These are phyloP conservation scores for Macrolepiota albuminosa DNA, from an alignment of 768 basidiomycete genomes.

Conservation along the genomic window DNA sequence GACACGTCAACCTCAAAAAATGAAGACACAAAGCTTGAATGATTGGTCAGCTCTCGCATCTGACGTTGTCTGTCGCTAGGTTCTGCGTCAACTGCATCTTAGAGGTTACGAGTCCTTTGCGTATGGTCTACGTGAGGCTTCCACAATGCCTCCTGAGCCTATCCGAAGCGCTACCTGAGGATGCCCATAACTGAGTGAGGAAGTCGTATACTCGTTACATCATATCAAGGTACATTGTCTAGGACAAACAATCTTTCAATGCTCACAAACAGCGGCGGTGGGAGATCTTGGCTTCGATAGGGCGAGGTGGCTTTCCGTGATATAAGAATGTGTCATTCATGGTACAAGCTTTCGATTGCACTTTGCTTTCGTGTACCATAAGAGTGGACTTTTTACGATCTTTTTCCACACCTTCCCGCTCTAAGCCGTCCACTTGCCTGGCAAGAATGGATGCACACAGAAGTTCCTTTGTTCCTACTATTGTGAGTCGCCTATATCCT, in stretches of 20 bases:
- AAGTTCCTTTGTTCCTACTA: not conserved
- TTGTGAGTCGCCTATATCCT: not conserved
- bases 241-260: conserved; percentile 1
- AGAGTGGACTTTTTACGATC: not conserved
- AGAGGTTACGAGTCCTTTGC: not conserved
- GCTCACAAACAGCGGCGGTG: conserved; percentile 1
- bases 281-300: conserved; percentile 1
- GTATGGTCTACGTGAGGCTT: not conserved
- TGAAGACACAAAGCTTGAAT: not conserved
- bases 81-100: not conserved
- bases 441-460: conserved; percentile 2
- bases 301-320: not conserved
- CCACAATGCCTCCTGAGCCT: not conserved
- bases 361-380: conserved; percentile 1
- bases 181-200: not conserved
- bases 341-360: not conserved
- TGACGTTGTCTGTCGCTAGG: not conserved
- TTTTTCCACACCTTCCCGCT: not conserved
- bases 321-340: conserved; percentile 9
- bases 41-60: not conserved
- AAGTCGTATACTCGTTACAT: not conserved
- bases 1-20: not conserved
- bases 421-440: not conserved
- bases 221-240: not conserved
- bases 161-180: conserved; percentile 1